These are phyloP conservation scores for Euphrasia confusa DNA, from an alignment of 257 asterid genomes.

Conservation along the genomic window DNA sequence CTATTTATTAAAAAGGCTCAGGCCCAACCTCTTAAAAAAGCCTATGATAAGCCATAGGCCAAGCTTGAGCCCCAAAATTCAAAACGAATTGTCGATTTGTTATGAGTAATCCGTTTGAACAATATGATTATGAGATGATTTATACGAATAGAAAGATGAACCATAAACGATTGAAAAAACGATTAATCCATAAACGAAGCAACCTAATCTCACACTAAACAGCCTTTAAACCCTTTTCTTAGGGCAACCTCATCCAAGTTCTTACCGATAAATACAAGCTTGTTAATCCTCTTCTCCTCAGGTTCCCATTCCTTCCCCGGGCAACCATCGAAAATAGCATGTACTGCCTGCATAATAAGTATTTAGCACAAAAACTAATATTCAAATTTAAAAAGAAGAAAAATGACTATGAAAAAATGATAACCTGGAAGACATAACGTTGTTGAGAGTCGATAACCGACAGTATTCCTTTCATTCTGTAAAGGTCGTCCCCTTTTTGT, in stretches of 20 bases:
- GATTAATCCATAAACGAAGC: too few species aligned
- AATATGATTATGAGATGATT: too few species aligned
- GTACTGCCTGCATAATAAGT: conserved; percentile 59
- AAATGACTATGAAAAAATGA: conserved; percentile 12
- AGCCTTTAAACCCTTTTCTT: conserved; percentile 86
- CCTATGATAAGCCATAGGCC: too few species aligned
- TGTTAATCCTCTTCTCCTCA: conserved; percentile 76
- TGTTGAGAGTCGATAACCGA: conserved; percentile 67
- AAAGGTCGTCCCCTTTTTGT: conserved; percentile 87
- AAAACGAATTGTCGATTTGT: too few species aligned
- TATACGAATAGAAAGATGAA: too few species aligned
- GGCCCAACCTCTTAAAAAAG: too few species aligned
- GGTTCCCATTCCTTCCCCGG: conserved; percentile 88
- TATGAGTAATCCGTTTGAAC: too few species aligned
- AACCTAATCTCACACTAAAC: conserved; percentile 45
- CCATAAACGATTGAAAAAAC: too few species aligned
- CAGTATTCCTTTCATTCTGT: conserved; percentile 89
- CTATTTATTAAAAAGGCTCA: too few species aligned
- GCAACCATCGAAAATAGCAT: conserved; percentile 73
- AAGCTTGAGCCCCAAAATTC: too few species aligned
- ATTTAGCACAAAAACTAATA: background rate
- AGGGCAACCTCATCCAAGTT: conserved; percentile 78
- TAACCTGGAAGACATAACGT: conserved; percentile 88
- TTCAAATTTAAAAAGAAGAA: background rate
- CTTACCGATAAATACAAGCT: conserved; percentile 83